Base-by-base conservation (phyloP, 129 eudicot species). In the Pseudognaphalium luteoalbum region DNA sequence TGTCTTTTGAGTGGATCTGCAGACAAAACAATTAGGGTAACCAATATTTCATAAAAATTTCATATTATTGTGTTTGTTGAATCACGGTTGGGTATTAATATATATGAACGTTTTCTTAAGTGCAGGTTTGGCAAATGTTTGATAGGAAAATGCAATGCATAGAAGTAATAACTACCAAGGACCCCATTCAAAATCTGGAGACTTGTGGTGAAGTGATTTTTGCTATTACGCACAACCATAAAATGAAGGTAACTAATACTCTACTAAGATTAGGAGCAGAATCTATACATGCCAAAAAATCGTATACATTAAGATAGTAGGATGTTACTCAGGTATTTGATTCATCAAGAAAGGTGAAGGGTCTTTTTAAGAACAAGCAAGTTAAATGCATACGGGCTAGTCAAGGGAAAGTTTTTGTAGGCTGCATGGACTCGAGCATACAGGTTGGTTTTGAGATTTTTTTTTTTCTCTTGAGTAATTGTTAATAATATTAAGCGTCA, bases 401-500 rank as follows among this genome's bases (percentile, higher is more conserved):
- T 12, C 83, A 87, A 56, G 97, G 97, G 68, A 91, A 85, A 69
- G 68, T 87, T 44, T 91, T 89, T 70, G 70, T 81, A 14, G 97
- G 97, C 47, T 91, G 97, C 84, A 64, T 69, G 71, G 97, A 91
- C 76, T 91, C 96, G 28, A 91, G 96, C 85, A 89, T 91, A 66
- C 90, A 88, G 93, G 96, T 90, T 67, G 56, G 77, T 71, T 56
- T 30, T 51, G 9, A 2, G 25, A 29, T 17, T 61, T 61, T 39
- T 63, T 29, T 28, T 15, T 60, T 51, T n/a, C 9, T 39, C 44
- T 39, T 7, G 44, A 39, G 44, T 39, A 39, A 39, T 39, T 25
- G 28, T 25, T 25, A 25, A 25, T 25, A 10, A 4, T 28, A 74
- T 56, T 25, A 28, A 58, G 44, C 9, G 11, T 68, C 69, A 21